Conservation (phyloP, 371 early-diverging fungal species). For the Actinomortierella wolfii region DNA sequence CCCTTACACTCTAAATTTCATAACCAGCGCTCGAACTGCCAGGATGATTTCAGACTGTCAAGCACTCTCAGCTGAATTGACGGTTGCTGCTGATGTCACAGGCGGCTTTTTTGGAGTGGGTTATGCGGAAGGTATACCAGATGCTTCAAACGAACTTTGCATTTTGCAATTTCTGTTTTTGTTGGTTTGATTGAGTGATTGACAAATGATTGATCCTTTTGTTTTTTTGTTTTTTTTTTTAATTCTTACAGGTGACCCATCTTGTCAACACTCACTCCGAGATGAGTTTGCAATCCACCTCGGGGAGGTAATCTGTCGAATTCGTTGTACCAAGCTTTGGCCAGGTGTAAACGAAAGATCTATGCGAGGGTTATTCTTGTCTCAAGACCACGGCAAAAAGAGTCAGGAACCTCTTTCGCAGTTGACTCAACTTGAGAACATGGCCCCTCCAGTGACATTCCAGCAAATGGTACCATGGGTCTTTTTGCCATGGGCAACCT, state of each 20-base stretch:
- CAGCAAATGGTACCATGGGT: not conserved
- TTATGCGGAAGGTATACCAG: constrained; percentile 15
- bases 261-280: constrained; percentile 21
- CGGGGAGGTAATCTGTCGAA: constrained; percentile 31
- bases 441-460: not conserved
- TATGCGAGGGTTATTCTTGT: constrained; percentile 18
- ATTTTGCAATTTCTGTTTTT: not conserved
- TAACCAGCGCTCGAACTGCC: constrained; percentile 11
- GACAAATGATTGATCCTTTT: not conserved
- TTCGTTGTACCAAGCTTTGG: constrained; percentile 31
- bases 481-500: not conserved
- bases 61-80: constrained; percentile 28
- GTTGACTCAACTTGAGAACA: not conserved
- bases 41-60: constrained; percentile 36
- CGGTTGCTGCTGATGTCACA: constrained; percentile 25
- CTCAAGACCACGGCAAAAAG: constrained; percentile 2
- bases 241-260: constrained; percentile 7
- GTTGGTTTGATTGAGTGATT: not conserved
- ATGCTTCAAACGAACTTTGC: not conserved
- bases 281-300: constrained; percentile 37
- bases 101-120: constrained; percentile 38
- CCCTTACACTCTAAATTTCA: not conserved
- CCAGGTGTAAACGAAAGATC: constrained; percentile 19
- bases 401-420: not conserved
- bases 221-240: not conserved